phyloP scores from a whole-genome alignment of 1,284 basidiomycete genomes.

The Irpex lacteus region DNA sequence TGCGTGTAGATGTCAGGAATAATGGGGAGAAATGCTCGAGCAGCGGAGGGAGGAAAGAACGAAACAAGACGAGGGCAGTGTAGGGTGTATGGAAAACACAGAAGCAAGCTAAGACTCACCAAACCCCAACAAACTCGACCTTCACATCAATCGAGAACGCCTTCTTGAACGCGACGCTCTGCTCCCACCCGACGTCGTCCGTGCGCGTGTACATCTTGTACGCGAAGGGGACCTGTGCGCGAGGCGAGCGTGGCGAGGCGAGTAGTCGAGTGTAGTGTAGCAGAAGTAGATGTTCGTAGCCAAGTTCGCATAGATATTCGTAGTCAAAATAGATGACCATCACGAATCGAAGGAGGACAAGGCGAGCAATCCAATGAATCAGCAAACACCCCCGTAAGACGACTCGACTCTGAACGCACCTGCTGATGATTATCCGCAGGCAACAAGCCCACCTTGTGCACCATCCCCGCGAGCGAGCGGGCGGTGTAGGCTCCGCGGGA shows the following conservation, averaged over 20 bases:
- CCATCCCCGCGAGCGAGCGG: slow-evolving; percentile 49
- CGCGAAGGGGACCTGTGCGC: slow-evolving; percentile 31
- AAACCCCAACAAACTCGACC: slow-evolving; percentile 48
- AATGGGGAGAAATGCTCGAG: no score
- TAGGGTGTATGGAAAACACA: no score
- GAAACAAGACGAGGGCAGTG: no score
- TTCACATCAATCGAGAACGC: slow-evolving; percentile 41
- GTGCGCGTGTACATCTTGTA: slow-evolving; percentile 34
- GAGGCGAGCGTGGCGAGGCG: not conserved
- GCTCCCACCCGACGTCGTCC: slow-evolving; percentile 20
- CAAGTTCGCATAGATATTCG: no score
- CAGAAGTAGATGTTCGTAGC: no score
- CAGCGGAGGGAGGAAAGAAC: no score
- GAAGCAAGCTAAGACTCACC: slow-evolving; percentile 28
- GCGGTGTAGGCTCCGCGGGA: slow-evolving; percentile 66
- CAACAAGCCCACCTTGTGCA: slow-evolving; percentile 28
- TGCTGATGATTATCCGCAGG: slow-evolving; percentile 31
- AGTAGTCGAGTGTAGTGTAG: no score
- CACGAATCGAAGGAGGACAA: no score
- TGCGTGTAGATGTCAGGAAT: no score
- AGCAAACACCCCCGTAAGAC: no score
- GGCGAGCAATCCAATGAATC: no score
- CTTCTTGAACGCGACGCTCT: slow-evolving; percentile 30
- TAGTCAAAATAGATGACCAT: no score
- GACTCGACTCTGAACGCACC: not conserved